Evolutionary conservation across 495 filamentous ascomycete genomes (phyloP).

Genomic region (Aspergillus sclerotiicarbonarius): DNA sequence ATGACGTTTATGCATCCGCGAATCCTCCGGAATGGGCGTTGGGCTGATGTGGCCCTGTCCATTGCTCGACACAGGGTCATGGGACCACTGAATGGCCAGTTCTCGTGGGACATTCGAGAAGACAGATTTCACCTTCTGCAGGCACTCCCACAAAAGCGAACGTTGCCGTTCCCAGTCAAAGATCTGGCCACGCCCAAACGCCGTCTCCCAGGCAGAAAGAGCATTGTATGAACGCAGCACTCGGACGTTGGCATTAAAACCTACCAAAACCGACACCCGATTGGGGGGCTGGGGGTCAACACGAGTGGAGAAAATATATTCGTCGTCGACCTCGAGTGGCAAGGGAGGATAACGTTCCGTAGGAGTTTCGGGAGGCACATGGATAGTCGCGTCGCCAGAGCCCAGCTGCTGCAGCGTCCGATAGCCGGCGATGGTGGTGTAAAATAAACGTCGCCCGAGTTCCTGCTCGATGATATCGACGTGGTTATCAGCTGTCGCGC

Average conservation of each 20-base stretch:
- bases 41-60: constrained; percentile 19
- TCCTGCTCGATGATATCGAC: constrained; percentile 73
- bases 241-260: constrained; percentile 73
- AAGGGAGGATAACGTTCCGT: constrained; percentile 76
- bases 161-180: constrained; percentile 74
- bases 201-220: constrained; percentile 67
- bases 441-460: constrained; percentile 76
- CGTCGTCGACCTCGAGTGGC: constrained; percentile 76
- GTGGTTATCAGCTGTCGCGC: constrained; percentile 21
- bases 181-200: constrained; percentile 66
- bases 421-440: constrained; percentile 67
- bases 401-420: constrained; percentile 67
- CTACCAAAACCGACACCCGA: constrained; percentile 61
- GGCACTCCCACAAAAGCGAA: constrained; percentile 56
- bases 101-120: constrained; percentile 60
- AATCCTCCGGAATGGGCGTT: constrained; percentile 22
- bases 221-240: constrained; percentile 69
- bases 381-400: constrained; percentile 57
- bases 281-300: constrained; percentile 62
- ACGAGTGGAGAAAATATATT: constrained; percentile 63
- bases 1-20: constrained; percentile 32
- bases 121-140: constrained; percentile 58
- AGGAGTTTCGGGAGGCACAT: constrained; percentile 68
- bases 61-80: constrained; percentile 6
- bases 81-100: constrained; percentile 45